phyloP scores from a whole-genome alignment of 176 grass and related monocot species.

The Bolboschoenus planiculmis region DNA sequence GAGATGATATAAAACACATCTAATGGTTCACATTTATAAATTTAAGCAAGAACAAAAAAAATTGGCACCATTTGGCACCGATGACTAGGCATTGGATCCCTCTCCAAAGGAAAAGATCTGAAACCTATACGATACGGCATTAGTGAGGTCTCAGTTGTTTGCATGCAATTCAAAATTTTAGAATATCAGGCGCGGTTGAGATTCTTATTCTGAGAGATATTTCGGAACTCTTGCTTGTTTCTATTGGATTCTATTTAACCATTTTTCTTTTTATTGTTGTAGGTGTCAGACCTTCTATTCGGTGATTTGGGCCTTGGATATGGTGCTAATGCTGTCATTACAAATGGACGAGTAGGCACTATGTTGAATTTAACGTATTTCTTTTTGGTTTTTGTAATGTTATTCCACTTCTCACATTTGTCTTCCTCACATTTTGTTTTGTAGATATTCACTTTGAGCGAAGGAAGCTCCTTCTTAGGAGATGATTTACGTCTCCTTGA shows the following conservation, averaged over 20 bases:
- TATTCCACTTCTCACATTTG: conserved; percentile 14
- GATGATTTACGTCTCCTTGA: conserved; percentile 85
- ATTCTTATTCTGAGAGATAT: neutral
- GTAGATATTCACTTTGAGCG: conserved; percentile 69
- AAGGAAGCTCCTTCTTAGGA: conserved; percentile 66
- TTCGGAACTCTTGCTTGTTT: neutral
- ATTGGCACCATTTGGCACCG: neutral
- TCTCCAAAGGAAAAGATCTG: neutral
- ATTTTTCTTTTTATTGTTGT: conserved; percentile 27
- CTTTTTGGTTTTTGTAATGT: conserved; percentile 16
- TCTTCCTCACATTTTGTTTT: conserved; percentile 22
- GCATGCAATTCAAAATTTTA: neutral
- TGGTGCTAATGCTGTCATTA: conserved; percentile 87
- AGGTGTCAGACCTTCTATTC: conserved; percentile 71
- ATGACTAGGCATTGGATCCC: neutral
- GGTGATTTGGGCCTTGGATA: conserved; percentile 60
- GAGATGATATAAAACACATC: too few species aligned
- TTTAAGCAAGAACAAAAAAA: neutral
- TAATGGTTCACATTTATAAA: neutral
- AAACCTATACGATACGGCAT: neutral
- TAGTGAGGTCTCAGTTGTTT: neutral
- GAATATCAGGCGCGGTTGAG: neutral
- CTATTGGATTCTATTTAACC: conserved; percentile 10
- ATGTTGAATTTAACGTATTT: conserved; percentile 11
- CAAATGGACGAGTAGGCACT: conserved; percentile 89